Conservation (phyloP, 1,284 basidiomycete genomes). For the Fomitopsis betulina region DNA sequence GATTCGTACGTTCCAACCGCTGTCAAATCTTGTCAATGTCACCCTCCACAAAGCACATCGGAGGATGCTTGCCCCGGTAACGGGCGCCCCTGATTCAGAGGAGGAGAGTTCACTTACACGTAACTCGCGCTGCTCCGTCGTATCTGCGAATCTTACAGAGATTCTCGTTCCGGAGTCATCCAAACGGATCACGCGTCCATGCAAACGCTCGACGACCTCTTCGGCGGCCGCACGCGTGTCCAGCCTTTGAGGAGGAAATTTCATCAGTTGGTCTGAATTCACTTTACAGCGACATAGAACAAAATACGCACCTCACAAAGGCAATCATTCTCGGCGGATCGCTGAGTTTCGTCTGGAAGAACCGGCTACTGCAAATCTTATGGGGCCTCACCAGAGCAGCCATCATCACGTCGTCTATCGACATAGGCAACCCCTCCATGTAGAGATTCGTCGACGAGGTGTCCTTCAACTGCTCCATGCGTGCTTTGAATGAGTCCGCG, state of each 20-base stretch:
- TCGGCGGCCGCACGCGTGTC: constrained; percentile 65
- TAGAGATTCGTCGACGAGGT: constrained; percentile 64
- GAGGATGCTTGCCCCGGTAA: not conserved
- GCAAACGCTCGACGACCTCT: constrained; percentile 66
- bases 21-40: constrained; percentile 4
- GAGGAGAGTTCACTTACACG: constrained; percentile 29
- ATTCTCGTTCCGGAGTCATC: constrained; percentile 67
- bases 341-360: constrained; percentile 70
- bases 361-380: constrained; percentile 64
- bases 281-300: too few species aligned
- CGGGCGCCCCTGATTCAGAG: not conserved
- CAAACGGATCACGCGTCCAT: constrained; percentile 73
- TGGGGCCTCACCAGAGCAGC: constrained; percentile 56
- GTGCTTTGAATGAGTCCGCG: constrained; percentile 57
- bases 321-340: constrained; percentile 72
- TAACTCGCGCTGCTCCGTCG: constrained; percentile 43
- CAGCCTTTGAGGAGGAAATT: constrained; percentile 36
- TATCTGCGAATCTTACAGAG: constrained; percentile 72
- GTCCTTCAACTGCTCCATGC: constrained; percentile 68
- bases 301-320: constrained; percentile 54
- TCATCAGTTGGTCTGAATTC: not conserved
- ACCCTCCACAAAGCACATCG: not conserved
- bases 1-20: constrained; percentile 35
- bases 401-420: constrained; percentile 51
- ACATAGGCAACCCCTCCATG: constrained; percentile 69